Base-by-base conservation (phyloP, 2,329 filamentous ascomycete species). In the Tolypocladium cylindrosporum region DNA sequence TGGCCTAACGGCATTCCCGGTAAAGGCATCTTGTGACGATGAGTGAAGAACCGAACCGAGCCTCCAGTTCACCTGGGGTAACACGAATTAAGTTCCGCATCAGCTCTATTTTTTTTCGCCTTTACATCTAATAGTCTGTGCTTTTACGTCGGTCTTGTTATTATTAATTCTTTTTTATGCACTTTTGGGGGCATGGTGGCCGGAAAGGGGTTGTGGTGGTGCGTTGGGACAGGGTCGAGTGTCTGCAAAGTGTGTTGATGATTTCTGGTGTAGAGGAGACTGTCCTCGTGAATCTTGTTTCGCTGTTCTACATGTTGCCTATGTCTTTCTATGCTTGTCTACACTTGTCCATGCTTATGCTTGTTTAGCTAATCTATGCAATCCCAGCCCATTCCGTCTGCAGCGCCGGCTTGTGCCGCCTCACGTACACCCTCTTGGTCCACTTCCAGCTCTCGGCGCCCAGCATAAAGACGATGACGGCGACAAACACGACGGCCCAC, bases 401-500 rank as follows among this genome's bases (percentile, higher is more conserved):
- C 48, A 9, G 27, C 19, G 27, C 14, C 13, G 48, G 48, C 27
- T 51, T 16, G 31, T 51, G 48, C 16, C 31, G 27, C 31, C 48
- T 51, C 31, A 14, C 4, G 54, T 69, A 74, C n/a, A 73, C 58
- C n/a, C 82, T 73, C 74, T 86, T 85, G 4, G 65, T 69, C 73
- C 75, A 82, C 67, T 85, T 85, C 81, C 82, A 86, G 0, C 68
- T 57, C 66, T 86, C 83, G 4, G 82, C 74, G 7, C 83, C 83
- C 0, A 74, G 57, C 62, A 86, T 82, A 71, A 85, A 86, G 24
- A 85, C 63, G 1, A 79, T 58, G 0, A 79, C 74, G 13, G 75
- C 76, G n/a, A 83, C 63, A 58, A 85, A 81, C 3, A 84, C 79
- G 48, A 85, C 78, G 1, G 72, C 80, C 83, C 81, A 86, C 65